A percentile compares a stretch with the other conserved stretches of the same genome.
Conservation (phyloP, 441 rosid species). For the Populus trichocarpa region DNA sequence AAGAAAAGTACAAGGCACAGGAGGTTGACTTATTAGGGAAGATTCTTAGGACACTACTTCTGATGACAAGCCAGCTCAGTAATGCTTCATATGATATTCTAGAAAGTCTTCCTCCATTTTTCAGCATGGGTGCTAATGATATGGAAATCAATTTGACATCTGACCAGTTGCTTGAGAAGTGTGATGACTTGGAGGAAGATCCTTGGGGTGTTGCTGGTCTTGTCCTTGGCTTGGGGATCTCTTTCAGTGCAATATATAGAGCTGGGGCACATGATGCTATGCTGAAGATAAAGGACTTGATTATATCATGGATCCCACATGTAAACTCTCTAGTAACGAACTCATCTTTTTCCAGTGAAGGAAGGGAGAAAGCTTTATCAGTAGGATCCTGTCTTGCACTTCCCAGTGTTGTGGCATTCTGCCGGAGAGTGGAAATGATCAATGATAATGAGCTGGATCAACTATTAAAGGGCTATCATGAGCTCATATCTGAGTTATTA, state of each 20-base stretch:
- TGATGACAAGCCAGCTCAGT: slow-evolving; percentile 43
- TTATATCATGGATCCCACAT: slow-evolving; percentile 75
- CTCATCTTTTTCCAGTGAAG: slow-evolving; percentile 33
- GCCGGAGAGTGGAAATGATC: slow-evolving; percentile 75
- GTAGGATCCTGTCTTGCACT: slow-evolving; percentile 84
- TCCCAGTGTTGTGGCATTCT: slow-evolving; percentile 70
- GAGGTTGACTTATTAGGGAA: slow-evolving; percentile 65
- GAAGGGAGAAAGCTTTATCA: slow-evolving; percentile 49
- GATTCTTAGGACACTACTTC: slow-evolving; percentile 51
- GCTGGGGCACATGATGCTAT: slow-evolving; percentile 66
- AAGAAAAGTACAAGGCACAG: slow-evolving; percentile 48
- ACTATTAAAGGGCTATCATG: slow-evolving; percentile 54
- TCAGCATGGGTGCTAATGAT: slow-evolving; percentile 38
- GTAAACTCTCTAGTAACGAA: slow-evolving; percentile 35
- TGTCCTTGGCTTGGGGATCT: slow-evolving; percentile 78
- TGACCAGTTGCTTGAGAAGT: slow-evolving; percentile 39
- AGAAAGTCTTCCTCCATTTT: slow-evolving; percentile 42
- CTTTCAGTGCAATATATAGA: slow-evolving; percentile 71
- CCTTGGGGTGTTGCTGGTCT: slow-evolving; percentile 93
- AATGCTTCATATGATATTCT: slow-evolving; percentile 47
- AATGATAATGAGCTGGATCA: slow-evolving; percentile 53
- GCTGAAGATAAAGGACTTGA: slow-evolving; percentile 63
- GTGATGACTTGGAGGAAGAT: slow-evolving; percentile 74
- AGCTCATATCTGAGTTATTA: slow-evolving; percentile 66
- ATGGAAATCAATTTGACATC: slow-evolving; percentile 28